These are phyloP conservation scores for Vigna mungo DNA, from an alignment of 306 rosid species.

Conservation along the genomic window DNA sequence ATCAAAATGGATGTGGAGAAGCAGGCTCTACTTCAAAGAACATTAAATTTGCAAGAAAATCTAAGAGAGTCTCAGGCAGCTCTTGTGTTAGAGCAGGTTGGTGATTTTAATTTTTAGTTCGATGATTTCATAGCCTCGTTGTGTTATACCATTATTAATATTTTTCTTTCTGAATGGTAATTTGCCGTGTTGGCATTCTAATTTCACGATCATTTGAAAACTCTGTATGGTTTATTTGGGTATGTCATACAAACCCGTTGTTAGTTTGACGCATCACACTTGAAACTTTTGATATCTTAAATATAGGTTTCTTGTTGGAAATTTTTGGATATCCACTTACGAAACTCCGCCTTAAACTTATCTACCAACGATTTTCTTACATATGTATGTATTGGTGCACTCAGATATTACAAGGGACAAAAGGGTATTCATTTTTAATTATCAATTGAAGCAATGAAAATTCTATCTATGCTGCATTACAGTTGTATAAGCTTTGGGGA, in stretches of 20 bases:
- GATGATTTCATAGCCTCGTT: constrained; percentile 20
- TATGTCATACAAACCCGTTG: not conserved
- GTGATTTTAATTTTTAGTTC: constrained; percentile 41
- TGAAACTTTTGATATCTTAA: constrained; percentile 14
- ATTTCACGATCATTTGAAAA: constrained; percentile 21
- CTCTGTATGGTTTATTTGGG: not conserved
- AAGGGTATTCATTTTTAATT: not conserved
- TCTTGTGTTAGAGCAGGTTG: constrained; percentile 87
- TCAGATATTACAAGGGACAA: not conserved
- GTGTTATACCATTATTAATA: not conserved
- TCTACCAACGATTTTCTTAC: not conserved
- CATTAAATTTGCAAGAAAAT: constrained; percentile 81
- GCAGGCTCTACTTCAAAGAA: constrained; percentile 77
- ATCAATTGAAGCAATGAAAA: constrained; percentile 5
- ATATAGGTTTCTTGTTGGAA: constrained; percentile 13
- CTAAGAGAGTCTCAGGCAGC: constrained; percentile 83
- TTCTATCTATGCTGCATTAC: not conserved
- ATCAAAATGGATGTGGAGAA: constrained; percentile 86
- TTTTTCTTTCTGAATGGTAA: constrained; percentile 21
- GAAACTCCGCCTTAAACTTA: constrained; percentile 11
- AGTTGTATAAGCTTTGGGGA: constrained; percentile 13
- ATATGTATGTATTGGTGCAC: not conserved
- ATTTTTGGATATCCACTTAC: constrained; percentile 21
- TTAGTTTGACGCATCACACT: not conserved
- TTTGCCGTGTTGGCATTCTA: constrained; percentile 13